These are phyloP conservation scores for Cercospora sp. DNA, from an alignment of 2,329 filamentous ascomycete species.

Conservation along the genomic window DNA sequence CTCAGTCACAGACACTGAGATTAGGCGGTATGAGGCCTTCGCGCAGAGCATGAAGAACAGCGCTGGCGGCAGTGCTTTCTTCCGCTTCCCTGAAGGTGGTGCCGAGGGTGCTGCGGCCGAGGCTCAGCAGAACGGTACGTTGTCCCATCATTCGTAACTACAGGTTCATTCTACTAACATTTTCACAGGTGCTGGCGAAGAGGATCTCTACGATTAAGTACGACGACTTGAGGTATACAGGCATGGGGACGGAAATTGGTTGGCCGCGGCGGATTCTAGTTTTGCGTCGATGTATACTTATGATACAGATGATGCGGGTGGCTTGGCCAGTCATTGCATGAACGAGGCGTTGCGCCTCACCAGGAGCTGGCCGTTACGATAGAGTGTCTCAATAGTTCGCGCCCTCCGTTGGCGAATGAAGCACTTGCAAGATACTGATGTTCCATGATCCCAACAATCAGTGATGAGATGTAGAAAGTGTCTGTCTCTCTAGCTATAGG, in stretches of 20 bases:
- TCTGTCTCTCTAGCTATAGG: background rate
- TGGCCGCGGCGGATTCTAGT: constrained; percentile 9
- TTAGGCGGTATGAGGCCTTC: constrained; percentile 96
- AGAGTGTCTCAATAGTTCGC: constrained; percentile 26
- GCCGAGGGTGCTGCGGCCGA: constrained; percentile 43
- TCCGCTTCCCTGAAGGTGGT: constrained; percentile 81
- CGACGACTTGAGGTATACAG: constrained; percentile 4
- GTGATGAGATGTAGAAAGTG: background rate
- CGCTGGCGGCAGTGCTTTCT: constrained; percentile 84
- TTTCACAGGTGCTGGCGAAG: constrained; percentile 82
- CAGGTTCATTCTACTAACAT: constrained; percentile 21
- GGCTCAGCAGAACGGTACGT: constrained; percentile 42
- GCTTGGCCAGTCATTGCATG: constrained; percentile 5
- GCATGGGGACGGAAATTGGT: constrained; percentile 12
- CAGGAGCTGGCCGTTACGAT: constrained; percentile 13
- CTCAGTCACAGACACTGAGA: constrained; percentile 95
- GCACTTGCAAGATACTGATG: constrained; percentile 1
- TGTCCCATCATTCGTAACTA: background rate
- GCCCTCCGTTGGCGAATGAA: constrained; percentile 12
- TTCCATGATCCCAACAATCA: background rate
- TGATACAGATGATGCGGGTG: constrained; percentile 2
- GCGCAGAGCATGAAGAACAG: constrained; percentile 99
- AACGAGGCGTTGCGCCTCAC: constrained; percentile 17
- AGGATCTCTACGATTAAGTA: constrained; percentile 88
- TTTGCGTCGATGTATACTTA: constrained; percentile 15